Conservation (phyloP, 73 alveolate genomes). For the Blepharisma japonicum region DNA sequence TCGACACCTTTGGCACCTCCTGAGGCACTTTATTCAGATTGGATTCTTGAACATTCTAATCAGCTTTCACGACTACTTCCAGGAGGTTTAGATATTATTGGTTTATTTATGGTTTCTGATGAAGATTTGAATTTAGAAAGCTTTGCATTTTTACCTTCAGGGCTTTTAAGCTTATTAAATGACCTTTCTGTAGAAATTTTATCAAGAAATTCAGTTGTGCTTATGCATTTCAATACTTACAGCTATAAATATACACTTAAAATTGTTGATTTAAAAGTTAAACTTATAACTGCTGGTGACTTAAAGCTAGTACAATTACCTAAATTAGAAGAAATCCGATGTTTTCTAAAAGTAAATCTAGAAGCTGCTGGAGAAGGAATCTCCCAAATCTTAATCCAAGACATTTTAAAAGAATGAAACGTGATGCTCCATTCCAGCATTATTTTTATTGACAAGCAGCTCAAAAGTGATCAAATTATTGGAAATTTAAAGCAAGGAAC, state of each 20-base stretch:
- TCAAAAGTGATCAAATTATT: not conserved
- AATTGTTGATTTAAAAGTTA: not conserved
- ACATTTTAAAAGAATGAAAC: not conserved
- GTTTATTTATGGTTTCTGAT: conserved; percentile 3
- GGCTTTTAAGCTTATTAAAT: not conserved
- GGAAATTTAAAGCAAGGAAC: not conserved
- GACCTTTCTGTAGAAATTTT: not conserved
- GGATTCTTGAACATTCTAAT: conserved; percentile 5
- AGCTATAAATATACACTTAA: not conserved
- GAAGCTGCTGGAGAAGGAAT: conserved; percentile 12
- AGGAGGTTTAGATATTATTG: not conserved
- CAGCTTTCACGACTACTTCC: conserved; percentile 2
- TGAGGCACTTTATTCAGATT: conserved; percentile 10
- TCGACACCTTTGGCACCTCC: not conserved
- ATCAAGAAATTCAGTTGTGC: not conserved
- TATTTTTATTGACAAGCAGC: conserved; percentile 1
- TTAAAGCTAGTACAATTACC: not conserved
- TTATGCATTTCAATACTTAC: not conserved
- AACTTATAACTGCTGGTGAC: not conserved
- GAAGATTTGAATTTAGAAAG: conserved; percentile 8
- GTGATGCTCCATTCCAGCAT: not conserved
- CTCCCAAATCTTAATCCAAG: not conserved
- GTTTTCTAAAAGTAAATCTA: not conserved
- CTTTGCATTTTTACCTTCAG: not conserved
- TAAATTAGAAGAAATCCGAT: not conserved